Evolutionary conservation across 2,329 filamentous ascomycete genomes (phyloP).

Genomic region (Coniochaeta pulveracea): DNA sequence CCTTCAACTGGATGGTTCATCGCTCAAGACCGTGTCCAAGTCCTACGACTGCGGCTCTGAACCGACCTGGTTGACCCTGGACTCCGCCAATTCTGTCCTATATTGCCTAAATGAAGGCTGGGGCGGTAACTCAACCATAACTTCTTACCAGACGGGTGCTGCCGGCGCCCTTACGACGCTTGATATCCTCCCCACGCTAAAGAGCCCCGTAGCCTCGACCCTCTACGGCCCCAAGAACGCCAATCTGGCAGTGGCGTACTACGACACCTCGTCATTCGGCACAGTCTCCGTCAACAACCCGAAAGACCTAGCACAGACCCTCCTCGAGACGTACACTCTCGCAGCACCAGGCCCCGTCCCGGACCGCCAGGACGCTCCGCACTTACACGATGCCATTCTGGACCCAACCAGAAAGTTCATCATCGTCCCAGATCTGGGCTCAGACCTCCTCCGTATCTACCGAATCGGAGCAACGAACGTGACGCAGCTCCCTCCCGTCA

Average conservation of each 20-base stretch:
- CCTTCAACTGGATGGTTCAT: constrained; percentile 18
- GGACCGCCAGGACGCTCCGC: constrained; percentile 42
- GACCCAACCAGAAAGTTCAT: constrained; percentile 54
- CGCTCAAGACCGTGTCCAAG: constrained; percentile 28
- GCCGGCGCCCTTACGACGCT: constrained; percentile 26
- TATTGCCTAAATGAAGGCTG: constrained; percentile 51
- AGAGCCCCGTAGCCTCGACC: constrained; percentile 10
- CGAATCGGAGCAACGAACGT: neutral
- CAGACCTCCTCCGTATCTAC: constrained; percentile 49
- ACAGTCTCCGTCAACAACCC: constrained; percentile 17
- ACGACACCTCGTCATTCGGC: constrained; percentile 16
- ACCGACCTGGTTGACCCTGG: constrained; percentile 50
- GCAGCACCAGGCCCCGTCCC: constrained; percentile 24
- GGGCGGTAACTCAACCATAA: constrained; percentile 10
- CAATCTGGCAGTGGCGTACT: constrained; percentile 9
- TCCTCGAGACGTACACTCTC: constrained; percentile 28
- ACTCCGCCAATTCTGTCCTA: constrained; percentile 33
- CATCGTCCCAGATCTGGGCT: constrained; percentile 54
- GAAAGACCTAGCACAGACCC: constrained; percentile 20
- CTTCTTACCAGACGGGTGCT: constrained; percentile 15
- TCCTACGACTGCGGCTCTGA: constrained; percentile 37
- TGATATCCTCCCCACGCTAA: constrained; percentile 8
- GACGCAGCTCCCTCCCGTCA: constrained; percentile 20
- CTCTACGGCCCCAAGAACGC: constrained; percentile 7
- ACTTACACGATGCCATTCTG: constrained; percentile 52